phyloP scores from a whole-genome alignment of 176 grass and related monocot species.

The sorghum (Sorghum bicolor) region DNA sequence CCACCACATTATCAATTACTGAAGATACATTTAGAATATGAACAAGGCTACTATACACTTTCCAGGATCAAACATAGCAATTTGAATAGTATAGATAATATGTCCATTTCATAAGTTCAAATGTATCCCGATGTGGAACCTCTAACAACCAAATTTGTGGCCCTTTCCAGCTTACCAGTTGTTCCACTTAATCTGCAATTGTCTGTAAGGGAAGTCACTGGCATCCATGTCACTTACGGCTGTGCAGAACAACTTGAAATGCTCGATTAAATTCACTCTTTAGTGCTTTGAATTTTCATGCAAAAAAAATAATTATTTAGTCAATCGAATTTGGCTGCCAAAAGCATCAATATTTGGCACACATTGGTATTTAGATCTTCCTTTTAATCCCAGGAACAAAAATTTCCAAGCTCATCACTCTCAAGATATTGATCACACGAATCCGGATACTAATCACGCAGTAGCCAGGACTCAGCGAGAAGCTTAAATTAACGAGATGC shows the following conservation, averaged over 20 bases:
- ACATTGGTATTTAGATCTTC: neutral
- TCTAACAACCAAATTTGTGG: neutral
- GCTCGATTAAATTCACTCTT: neutral
- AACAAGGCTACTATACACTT: neutral
- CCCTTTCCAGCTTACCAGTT: neutral
- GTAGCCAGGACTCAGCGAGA: neutral
- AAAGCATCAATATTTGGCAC: neutral
- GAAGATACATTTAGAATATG: neutral
- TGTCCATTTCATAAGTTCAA: neutral
- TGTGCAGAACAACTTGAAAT: neutral
- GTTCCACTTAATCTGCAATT: neutral
- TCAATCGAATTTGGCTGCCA: neutral
- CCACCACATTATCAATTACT: neutral
- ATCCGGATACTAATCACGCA: neutral
- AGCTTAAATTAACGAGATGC: neutral
- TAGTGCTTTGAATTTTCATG: neutral
- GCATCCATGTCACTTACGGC: neutral
- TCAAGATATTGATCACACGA: neutral
- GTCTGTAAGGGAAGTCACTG: neutral
- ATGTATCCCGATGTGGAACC: neutral
- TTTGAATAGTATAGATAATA: neutral
- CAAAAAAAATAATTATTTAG: neutral
- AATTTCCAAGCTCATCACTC: neutral
- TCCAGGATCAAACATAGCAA: neutral
- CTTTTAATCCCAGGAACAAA: neutral